Evolutionary conservation across 2,329 filamentous ascomycete genomes (phyloP).

Genomic region (Magnaporthiopsis rhizophila): DNA sequence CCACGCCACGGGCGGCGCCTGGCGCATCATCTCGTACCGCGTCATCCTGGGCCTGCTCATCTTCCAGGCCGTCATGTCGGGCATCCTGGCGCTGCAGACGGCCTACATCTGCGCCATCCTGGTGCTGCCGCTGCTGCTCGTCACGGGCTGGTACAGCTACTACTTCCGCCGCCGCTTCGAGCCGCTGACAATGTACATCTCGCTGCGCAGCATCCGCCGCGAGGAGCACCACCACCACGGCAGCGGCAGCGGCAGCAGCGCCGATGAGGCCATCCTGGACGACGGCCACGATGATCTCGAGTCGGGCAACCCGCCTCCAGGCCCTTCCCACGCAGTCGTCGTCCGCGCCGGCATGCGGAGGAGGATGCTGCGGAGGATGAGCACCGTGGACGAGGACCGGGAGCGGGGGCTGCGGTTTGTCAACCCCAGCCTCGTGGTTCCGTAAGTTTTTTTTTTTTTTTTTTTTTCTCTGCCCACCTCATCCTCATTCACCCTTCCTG

Average conservation of each 20-base stretch:
- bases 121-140: constrained; percentile 66
- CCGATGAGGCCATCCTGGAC: constrained; percentile 35
- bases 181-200: constrained; percentile 87
- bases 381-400: constrained; percentile 63
- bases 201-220: constrained; percentile 72
- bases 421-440: constrained; percentile 64
- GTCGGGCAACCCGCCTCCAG: constrained; percentile 12
- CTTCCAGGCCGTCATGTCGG: constrained; percentile 87
- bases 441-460: constrained; percentile 39
- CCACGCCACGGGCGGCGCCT: constrained; percentile 86
- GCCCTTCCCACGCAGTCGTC: constrained; percentile 9
- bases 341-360: constrained; percentile 20
- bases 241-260: constrained; percentile 31
- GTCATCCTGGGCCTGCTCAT: constrained; percentile 78
- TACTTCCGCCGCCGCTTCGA: constrained; percentile 76
- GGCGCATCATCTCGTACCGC: constrained; percentile 94
- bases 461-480: too few species aligned
- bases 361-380: constrained; percentile 41
- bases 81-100: constrained; percentile 66
- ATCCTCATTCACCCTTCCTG: too few species aligned
- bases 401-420: constrained; percentile 65
- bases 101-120: constrained; percentile 67
- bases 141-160: constrained; percentile 83
- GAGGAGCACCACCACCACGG: constrained; percentile 21
- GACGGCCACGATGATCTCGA: constrained; percentile 21